Evolutionary conservation across 2,329 filamentous ascomycete genomes (phyloP), one percentile per base, ranked within the genome.

Genomic region (Alternaria consortialis): DNA sequence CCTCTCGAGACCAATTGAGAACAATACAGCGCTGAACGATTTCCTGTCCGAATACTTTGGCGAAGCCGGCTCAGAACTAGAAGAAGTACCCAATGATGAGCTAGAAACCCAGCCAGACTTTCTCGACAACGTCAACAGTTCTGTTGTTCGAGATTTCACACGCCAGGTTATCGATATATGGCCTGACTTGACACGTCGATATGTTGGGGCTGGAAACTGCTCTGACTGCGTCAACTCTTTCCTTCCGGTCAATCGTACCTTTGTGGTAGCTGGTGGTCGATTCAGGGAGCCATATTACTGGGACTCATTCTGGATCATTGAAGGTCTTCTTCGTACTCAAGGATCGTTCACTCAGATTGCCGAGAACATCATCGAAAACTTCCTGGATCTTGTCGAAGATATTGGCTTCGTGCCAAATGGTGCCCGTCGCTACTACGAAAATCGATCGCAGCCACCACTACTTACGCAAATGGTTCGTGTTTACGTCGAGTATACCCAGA

Each of bases 211-310:
- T 29, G 65, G 62, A 9, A 77, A 77, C 37, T 90, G 88, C 79
- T 80, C 82, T 8, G 83, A 82, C 34, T 91, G 88, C 63, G 87
- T 87, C 34, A 84, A 84, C 68, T 90, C 88, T 72, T 90, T 89
- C 76, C 86, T 91, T 57, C 86, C 88, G 7, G 73, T 91, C 60
- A 89, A 89, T 69, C 85, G 87, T 58, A 88, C 87, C 3, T 91
- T 91, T 69, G 87, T 91, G n/a, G 84, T 91, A 15, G 88, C 88
- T 4, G 88, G 88, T 12, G 88, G 89, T n/a, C 86, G 89, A 31
- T 91, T 91, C 80, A 83, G 88, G 34, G 89, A 91, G 76, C 84
- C 87, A 2, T 91, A 91, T 72, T 91, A 91, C 75, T 91, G 88
- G 88, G 88, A 91, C 74, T 88, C 87, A 32, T 90, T 86, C 79